These are phyloP conservation scores for Agaricus subrufescens DNA, from an alignment of 768 basidiomycete genomes.

Conservation along the genomic window DNA sequence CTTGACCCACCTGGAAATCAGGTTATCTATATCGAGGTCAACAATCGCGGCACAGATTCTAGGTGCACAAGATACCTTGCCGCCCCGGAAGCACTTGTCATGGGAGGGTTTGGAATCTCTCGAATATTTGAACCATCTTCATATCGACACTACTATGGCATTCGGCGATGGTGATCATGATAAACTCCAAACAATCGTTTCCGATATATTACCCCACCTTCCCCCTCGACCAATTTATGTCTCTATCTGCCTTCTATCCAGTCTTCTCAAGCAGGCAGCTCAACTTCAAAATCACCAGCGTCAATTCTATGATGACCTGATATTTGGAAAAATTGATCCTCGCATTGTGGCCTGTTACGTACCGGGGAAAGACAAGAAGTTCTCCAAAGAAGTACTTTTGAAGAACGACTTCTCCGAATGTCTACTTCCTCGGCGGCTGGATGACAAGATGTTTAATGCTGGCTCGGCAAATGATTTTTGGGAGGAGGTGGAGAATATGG, in stretches of 20 bases:
- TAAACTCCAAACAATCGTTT: not conserved
- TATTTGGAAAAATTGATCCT: not conserved
- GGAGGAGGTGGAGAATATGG: not conserved
- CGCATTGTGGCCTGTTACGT: not conserved
- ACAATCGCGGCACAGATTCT: not conserved
- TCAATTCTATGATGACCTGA: slow-evolving; percentile 1
- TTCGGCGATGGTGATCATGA: not conserved
- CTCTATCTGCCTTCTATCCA: not conserved
- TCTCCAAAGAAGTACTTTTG: not conserved
- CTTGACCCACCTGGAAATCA: slow-evolving; percentile 4
- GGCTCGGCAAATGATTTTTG: not conserved
- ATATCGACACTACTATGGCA: not conserved
- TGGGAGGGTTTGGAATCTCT: not conserved
- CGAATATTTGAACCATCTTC: not conserved
- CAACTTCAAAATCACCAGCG: not conserved
- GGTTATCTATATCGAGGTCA: not conserved
- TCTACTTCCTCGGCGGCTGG: not conserved
- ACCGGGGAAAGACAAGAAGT: not conserved
- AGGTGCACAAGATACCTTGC: not conserved
- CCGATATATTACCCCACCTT: not conserved
- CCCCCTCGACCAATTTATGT: not conserved
- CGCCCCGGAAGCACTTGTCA: not conserved
- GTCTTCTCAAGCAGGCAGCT: not conserved
- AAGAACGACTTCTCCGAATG: not conserved
- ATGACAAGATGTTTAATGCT: not conserved